Percentiles rank a stretch among this genome's conserved stretches.
Evolutionary conservation across 2,329 filamentous ascomycete genomes (phyloP).

Genomic region (Mariannaea sp.): DNA sequence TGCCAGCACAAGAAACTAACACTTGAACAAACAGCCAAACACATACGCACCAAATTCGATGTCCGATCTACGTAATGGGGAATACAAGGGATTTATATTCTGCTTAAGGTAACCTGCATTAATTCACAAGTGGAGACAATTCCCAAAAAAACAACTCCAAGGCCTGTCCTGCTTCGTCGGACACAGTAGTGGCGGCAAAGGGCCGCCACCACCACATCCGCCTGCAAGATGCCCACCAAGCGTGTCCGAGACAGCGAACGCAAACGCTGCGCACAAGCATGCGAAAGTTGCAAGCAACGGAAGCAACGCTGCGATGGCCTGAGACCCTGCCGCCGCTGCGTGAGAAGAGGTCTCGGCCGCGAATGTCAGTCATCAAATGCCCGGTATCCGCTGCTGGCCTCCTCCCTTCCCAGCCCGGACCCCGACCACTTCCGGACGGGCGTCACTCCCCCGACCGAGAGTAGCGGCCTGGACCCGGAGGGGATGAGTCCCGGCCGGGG

Average conservation of each 20-base stretch:
- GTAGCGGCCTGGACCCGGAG: conserved; percentile 21
- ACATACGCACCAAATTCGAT: neutral
- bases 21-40: neutral
- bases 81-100: neutral
- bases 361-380: conserved; percentile 27
- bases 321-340: conserved; percentile 32
- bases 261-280: conserved; percentile 34
- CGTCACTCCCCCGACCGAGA: conserved; percentile 10
- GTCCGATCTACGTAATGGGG: neutral
- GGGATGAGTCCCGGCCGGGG: conserved; percentile 22
- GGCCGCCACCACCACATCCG: neutral
- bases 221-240: conserved; percentile 34
- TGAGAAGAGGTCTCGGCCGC: conserved; percentile 31
- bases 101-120: no score
- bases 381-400: conserved; percentile 29
- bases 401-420: conserved; percentile 34
- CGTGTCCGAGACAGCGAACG: conserved; percentile 33
- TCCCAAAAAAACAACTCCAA: no score
- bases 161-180: no score
- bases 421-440: conserved; percentile 20
- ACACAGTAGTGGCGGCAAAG: conserved; percentile 3
- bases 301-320: conserved; percentile 35
- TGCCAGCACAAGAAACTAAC: neutral
- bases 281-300: conserved; percentile 35
- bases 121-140: no score